Conservation (phyloP, 345 rosid genomes). For the Turnera subulata region DNA sequence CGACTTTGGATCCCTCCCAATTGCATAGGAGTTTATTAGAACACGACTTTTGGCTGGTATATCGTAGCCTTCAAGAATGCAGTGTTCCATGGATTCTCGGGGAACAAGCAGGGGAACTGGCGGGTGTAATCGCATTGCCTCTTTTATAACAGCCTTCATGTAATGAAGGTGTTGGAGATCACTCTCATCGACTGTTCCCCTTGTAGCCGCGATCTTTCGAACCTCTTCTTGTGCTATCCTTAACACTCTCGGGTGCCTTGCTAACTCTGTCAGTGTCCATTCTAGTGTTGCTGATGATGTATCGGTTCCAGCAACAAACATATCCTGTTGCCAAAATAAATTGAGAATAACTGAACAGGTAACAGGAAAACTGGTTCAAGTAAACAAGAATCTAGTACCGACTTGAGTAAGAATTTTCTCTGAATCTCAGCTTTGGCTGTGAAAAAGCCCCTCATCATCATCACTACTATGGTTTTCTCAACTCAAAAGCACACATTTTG, state of each 20-base stretch:
- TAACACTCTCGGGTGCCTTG: conserved; percentile 28
- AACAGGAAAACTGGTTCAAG: too few relatives aligned
- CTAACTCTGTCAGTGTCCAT: conserved; percentile 37
- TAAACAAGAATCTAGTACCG: too few relatives aligned
- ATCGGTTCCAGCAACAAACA: conserved; percentile 41
- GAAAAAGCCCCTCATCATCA: too few relatives aligned
- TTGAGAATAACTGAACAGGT: too few relatives aligned
- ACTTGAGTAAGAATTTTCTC: too few relatives aligned
- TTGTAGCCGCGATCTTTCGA: conserved; percentile 13
- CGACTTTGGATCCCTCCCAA: conserved; percentile 20
- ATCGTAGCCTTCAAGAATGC: conserved; percentile 27
- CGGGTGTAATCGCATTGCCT: conserved; percentile 33
- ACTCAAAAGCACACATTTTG: too few relatives aligned
- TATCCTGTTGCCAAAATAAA: too few relatives aligned
- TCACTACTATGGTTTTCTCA: too few relatives aligned
- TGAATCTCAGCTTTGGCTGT: too few relatives aligned
- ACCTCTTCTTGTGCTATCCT: conserved; percentile 32
- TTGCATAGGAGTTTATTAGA: conserved; percentile 25
- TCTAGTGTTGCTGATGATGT: conserved; percentile 33
- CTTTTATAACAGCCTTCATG: conserved; percentile 34
- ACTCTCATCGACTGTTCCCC: conserved; percentile 6
- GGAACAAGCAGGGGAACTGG: conserved; percentile 37
- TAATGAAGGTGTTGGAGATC: conserved; percentile 21
- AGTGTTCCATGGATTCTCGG: conserved; percentile 32
- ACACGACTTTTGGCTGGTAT: conserved; percentile 37